Percentiles rank a stretch among this genome's conserved stretches.
Evolutionary conservation across 2,329 filamentous ascomycete genomes (phyloP).

Genomic region (Cercospora zeae-maydis): DNA sequence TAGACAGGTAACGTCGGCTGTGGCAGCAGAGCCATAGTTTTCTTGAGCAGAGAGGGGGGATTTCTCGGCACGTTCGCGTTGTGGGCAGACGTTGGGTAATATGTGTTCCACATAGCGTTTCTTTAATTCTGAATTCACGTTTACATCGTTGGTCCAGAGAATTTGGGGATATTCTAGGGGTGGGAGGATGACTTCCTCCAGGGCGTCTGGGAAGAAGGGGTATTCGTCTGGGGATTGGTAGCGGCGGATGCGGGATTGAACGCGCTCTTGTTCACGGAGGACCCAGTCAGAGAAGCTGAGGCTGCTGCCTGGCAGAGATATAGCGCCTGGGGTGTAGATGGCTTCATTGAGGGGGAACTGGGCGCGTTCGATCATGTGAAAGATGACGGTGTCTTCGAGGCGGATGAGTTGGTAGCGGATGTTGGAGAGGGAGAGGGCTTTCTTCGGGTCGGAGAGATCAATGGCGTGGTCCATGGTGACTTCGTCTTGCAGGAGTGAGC

Average conservation of each 20-base stretch:
- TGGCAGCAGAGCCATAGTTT: constrained; percentile 92
- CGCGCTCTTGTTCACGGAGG: constrained; percentile 78
- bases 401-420: constrained; percentile 81
- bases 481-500: background rate
- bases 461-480: constrained; percentile 78
- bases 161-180: constrained; percentile 84
- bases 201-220: constrained; percentile 83
- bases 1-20: constrained; percentile 82
- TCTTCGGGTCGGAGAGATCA: constrained; percentile 77
- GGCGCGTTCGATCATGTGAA: constrained; percentile 94
- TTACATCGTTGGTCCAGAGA: constrained; percentile 82
- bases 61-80: constrained; percentile 72
- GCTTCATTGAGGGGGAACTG: constrained; percentile 90
- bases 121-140: constrained; percentile 86
- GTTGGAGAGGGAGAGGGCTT: constrained; percentile 82
- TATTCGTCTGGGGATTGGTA: constrained; percentile 97
- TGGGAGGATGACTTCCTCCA: constrained; percentile 78
- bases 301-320: constrained; percentile 67
- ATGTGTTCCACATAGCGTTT: constrained; percentile 77
- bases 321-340: constrained; percentile 78
- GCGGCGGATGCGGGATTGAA: constrained; percentile 89
- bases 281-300: constrained; percentile 94
- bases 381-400: constrained; percentile 95
- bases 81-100: constrained; percentile 76
- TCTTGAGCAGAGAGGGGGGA: constrained; percentile 72